Base-by-base conservation (phyloP, 768 basidiomycete genomes). In the Albatrellus ellisii region DNA sequence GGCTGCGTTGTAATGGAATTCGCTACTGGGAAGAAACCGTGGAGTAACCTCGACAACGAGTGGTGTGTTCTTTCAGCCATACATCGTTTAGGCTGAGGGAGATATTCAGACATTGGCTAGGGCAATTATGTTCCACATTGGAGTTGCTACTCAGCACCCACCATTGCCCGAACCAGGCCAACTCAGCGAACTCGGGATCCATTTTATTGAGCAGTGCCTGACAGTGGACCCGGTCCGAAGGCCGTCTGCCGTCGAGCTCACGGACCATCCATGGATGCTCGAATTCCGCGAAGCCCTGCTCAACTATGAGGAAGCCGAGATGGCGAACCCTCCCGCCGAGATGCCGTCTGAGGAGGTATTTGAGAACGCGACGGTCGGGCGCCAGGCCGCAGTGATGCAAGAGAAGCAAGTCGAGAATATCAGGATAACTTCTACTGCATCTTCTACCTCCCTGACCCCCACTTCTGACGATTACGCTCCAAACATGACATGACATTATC, bases 91-190 rank as follows among this genome's bases (percentile, higher is more conserved):
- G n/a, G n/a, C n/a, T n/a, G n/a, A n/a, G n/a, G n/a, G n/a, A n/a
- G n/a, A n/a, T n/a, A n/a, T n/a, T n/a, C n/a, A n/a, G 24, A 47
- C 40, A 18, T 26, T 39, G 36, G 12, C 2, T 52, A 94, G 92
- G 92, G 92, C 94, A n/a, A 94, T 97, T 63, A 97, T 97, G 94
- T 98, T 94, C 68, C 91, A 94, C 56, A 95, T 97, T 43, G 94
- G 94, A 34, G 88, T 95, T 34, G 86, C 92, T 6, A 94, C 90
- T 3, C 85, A 98, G 52, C 90, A 95, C 54, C 95, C 95, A 14
- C 92, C 91, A 6, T 64, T 99, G 11, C 95, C 95, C 3, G 91
- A 97, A 51, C 73, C 85, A 6, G 79, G 77, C 37, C 87, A 98
- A 61, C 75, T 98, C 22, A 84, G 87, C 53, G 79, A 80, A 29